Percentiles rank a stretch among this genome's conserved stretches.
Evolutionary conservation across 352 stramenopile species (phyloP).

Genomic region (Phytophthora aleatoria): DNA sequence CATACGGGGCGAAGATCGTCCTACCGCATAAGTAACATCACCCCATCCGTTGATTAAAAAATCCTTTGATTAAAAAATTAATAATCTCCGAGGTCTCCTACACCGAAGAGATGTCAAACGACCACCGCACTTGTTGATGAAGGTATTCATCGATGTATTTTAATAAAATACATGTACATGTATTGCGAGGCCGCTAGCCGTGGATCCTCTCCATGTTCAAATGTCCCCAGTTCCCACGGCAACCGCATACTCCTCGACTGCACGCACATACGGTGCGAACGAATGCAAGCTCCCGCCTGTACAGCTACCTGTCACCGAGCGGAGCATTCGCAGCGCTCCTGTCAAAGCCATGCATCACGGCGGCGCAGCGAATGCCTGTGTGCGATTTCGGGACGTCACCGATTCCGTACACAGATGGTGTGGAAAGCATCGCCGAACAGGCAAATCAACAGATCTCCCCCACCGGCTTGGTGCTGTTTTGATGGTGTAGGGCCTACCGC

Average conservation of each 20-base stretch:
- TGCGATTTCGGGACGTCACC: constrained; percentile 20
- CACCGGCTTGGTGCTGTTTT: constrained; percentile 24
- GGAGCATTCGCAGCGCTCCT: constrained; percentile 15
- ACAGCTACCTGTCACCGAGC: constrained; percentile 14
- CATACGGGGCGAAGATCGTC: too few relatives aligned
- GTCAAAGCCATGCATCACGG: constrained; percentile 16
- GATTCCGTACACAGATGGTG: constrained; percentile 11
- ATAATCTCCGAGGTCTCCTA: too few relatives aligned
- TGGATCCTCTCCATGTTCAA: constrained; percentile 17
- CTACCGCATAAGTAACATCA: too few relatives aligned
- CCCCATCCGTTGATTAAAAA: too few relatives aligned
- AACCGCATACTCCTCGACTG: constrained; percentile 13
- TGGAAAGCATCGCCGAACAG: constrained; percentile 2
- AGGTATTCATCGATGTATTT: too few relatives aligned
- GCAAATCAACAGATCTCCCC: constrained; percentile 20
- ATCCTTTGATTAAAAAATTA: too few relatives aligned
- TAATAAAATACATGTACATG: too few relatives aligned
- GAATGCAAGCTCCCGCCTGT: constrained; percentile 5
- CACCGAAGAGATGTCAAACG: too few relatives aligned
- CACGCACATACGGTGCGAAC: constrained; percentile 18
- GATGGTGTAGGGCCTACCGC: constrained; percentile 12
- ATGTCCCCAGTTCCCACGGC: constrained; percentile 8
- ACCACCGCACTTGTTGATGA: too few relatives aligned
- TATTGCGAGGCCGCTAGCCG: not conserved
- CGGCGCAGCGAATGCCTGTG: constrained; percentile 11